A percentile compares a stretch with the other conserved stretches of the same genome.
phyloP scores from a whole-genome alignment of 495 filamentous ascomycete genomes.

The Penicillium malachiteum region DNA sequence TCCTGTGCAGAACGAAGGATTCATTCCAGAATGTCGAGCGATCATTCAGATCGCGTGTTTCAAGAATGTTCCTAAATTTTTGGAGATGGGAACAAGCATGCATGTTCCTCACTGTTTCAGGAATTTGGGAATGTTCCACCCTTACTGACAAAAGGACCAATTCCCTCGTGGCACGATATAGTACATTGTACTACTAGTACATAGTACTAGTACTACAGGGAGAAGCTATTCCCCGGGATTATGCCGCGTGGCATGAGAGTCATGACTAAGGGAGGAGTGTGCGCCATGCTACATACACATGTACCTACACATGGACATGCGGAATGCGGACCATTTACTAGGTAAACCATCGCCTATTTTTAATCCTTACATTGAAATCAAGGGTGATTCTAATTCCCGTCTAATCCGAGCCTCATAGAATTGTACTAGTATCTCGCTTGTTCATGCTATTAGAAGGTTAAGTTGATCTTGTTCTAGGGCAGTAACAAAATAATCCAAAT shows the following conservation, averaged over 20 bases:
- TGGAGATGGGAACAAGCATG: neutral
- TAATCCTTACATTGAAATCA: too few relatives aligned
- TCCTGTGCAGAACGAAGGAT: conserved; percentile 9
- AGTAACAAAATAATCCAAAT: neutral
- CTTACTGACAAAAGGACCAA: neutral
- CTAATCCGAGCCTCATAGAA: too few relatives aligned
- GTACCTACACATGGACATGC: neutral
- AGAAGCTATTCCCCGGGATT: conserved; percentile 1
- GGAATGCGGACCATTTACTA: neutral
- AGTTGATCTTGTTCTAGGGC: too few relatives aligned
- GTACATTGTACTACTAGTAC: too few relatives aligned
- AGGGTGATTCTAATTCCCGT: too few relatives aligned
- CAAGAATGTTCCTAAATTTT: conserved; percentile 10
- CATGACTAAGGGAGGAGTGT: neutral
- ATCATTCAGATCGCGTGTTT: conserved; percentile 5
- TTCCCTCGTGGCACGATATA: neutral
- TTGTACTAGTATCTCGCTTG: too few relatives aligned
- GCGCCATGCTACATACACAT: neutral
- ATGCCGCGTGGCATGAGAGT: conserved; percentile 1
- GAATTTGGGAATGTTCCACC: neutral
- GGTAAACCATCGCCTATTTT: neutral
- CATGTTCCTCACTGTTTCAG: conserved; percentile 3
- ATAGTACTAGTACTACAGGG: too few relatives aligned
- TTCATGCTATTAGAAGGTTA: too few relatives aligned
- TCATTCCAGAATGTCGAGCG: conserved; percentile 15